Evolutionary conservation across 306 rosid genomes (phyloP).

Genomic region (Elaeagnus macrophylla): DNA sequence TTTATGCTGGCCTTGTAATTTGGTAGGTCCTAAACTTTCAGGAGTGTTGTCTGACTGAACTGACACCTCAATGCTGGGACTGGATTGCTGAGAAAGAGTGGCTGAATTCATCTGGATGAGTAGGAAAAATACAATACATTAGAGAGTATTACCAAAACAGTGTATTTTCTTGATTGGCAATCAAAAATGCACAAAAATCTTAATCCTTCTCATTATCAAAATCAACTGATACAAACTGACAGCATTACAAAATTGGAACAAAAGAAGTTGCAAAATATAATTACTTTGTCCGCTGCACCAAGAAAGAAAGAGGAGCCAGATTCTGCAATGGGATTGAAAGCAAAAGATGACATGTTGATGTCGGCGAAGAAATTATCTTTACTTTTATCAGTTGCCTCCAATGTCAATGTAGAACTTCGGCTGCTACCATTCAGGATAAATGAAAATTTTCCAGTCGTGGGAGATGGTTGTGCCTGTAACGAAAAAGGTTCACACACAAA

Average conservation of each 20-base stretch:
- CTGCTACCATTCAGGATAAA: conserved; percentile 39
- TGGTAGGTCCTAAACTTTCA: conserved; percentile 41
- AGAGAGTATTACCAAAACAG: conserved; percentile 14
- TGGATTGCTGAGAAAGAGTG: conserved; percentile 40
- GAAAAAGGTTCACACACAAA: conserved; percentile 28
- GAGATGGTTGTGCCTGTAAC: conserved; percentile 85
- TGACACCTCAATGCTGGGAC: conserved; percentile 44
- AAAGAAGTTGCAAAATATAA: conserved; percentile 1
- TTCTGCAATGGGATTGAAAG: conserved; percentile 61
- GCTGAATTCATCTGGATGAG: conserved; percentile 43
- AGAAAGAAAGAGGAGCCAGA: conserved; percentile 47
- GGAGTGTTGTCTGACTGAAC: conserved; percentile 47
- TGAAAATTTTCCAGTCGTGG: conserved; percentile 80
- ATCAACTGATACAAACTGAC: no score
- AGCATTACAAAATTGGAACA: no score
- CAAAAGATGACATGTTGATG: conserved; percentile 45
- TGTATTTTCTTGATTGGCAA: neutral
- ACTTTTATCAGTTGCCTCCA: conserved; percentile 36
- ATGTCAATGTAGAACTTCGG: conserved; percentile 24
- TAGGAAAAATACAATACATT: conserved; percentile 16
- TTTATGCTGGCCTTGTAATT: conserved; percentile 39
- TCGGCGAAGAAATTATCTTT: conserved; percentile 38
- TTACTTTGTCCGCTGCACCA: conserved; percentile 61
- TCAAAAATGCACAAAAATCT: neutral
- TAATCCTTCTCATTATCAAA: neutral